Conservation (phyloP, 208 protist genomes). For the Crithidia brevicula region DNA sequence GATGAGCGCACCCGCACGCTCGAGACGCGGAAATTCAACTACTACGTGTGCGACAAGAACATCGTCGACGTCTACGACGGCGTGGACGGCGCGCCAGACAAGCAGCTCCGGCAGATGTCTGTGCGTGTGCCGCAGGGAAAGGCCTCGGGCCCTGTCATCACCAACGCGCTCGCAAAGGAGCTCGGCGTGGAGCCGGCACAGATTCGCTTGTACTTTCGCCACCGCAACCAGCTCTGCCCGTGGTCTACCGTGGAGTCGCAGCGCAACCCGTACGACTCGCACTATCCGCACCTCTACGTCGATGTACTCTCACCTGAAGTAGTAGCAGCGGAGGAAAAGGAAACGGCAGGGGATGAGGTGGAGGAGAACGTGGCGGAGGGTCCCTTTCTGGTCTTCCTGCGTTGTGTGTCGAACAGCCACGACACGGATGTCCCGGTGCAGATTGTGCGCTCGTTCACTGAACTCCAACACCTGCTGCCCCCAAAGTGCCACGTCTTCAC, state of each 20-base stretch:
- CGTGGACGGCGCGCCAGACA: constrained; percentile 24
- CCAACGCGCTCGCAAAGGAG: constrained; percentile 36
- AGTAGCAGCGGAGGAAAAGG: not conserved
- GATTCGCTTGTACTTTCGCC: constrained; percentile 38
- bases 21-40: constrained; percentile 31
- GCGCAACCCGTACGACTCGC: constrained; percentile 23
- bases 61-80: constrained; percentile 56
- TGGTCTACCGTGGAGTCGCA: constrained; percentile 15
- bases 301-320: constrained; percentile 7
- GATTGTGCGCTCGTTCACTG: constrained; percentile 16
- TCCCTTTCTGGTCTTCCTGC: constrained; percentile 25
- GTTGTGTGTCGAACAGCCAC: not conserved
- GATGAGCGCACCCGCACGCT: constrained; percentile 28
- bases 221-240: constrained; percentile 14
- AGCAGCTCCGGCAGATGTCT: constrained; percentile 21
- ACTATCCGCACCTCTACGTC: constrained; percentile 23
- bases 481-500: constrained; percentile 16
- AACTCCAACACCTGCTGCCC: constrained; percentile 22
- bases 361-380: not conserved
- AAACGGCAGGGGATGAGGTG: not conserved
- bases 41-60: constrained; percentile 39
- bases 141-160: constrained; percentile 22
- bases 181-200: constrained; percentile 30
- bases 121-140: constrained; percentile 27
- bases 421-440: constrained; percentile 11